phyloP scores from a whole-genome alignment of 1,284 basidiomycete genomes.

The Cutaneotrichosporon dermatis region DNA sequence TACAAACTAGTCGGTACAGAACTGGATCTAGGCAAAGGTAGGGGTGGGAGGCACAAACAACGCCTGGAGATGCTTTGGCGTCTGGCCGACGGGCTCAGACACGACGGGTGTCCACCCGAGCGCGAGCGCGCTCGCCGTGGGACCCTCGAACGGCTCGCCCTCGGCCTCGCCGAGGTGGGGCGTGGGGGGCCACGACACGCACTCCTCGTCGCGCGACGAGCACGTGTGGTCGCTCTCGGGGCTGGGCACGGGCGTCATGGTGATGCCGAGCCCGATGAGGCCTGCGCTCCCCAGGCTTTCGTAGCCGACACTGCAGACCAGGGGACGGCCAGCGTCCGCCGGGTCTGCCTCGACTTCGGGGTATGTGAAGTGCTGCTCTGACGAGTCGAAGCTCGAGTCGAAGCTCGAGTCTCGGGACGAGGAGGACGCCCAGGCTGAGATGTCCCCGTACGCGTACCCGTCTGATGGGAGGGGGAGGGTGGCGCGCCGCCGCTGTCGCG shows the following conservation, averaged over 20 bases:
- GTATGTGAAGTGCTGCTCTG: neutral
- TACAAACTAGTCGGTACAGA: neutral
- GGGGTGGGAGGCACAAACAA: neutral
- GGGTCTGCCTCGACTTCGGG: neutral
- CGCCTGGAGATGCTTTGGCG: neutral
- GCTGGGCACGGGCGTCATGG: constrained; percentile 7
- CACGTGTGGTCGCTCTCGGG: constrained; percentile 10
- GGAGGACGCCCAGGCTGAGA: neutral
- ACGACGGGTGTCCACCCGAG: neutral
- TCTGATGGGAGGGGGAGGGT: neutral
- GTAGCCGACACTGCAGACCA: neutral
- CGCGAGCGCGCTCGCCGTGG: neutral
- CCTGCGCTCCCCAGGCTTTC: constrained; percentile 3
- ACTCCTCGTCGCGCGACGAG: constrained; percentile 15
- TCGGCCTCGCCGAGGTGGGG: constrained; percentile 8
- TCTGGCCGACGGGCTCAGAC: neutral
- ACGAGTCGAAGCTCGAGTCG: no score
- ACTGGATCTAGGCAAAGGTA: neutral
- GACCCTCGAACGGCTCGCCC: neutral
- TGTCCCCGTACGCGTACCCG: neutral
- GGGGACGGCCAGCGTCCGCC: neutral
- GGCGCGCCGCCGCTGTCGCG: neutral
- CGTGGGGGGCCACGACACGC: constrained; percentile 14
- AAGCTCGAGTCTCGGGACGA: neutral
- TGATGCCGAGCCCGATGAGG: constrained; percentile 20